A percentile compares a stretch with the other conserved stretches of the same genome.
Conservation (phyloP, 2,329 filamentous ascomycete genomes). For the Atkinsonella hypoxylon region DNA sequence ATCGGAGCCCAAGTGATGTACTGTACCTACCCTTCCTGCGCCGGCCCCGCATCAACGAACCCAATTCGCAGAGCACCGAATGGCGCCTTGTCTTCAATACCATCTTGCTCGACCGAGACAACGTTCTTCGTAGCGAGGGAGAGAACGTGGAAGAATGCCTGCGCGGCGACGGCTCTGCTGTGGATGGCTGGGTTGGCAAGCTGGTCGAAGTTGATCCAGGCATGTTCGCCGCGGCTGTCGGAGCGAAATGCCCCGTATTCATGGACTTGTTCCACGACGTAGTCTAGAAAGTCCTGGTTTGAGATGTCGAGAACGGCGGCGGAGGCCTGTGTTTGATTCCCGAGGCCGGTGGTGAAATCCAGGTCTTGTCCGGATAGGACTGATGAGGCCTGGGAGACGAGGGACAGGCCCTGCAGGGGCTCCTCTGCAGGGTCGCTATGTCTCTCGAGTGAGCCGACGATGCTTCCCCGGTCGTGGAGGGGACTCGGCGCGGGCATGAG, state of each 20-base stretch:
- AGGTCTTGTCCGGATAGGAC: constrained; percentile 15
- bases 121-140: constrained; percentile 54
- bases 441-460: constrained; percentile 30
- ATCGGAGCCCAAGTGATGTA: too few relatives aligned
- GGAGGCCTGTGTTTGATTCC: constrained; percentile 19
- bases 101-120: constrained; percentile 50
- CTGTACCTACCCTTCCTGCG: too few relatives aligned
- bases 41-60: not conserved
- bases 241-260: constrained; percentile 21
- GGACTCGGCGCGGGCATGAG: constrained; percentile 21
- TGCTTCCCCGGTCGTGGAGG: constrained; percentile 24
- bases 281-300: constrained; percentile 33
- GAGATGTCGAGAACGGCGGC: constrained; percentile 30
- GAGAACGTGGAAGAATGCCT: constrained; percentile 66
- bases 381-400: constrained; percentile 21
- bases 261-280: constrained; percentile 25
- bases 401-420: constrained; percentile 21
- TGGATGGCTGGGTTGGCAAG: constrained; percentile 47
- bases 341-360: constrained; percentile 10
- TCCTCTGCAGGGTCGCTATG: constrained; percentile 31
- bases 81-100: constrained; percentile 20
- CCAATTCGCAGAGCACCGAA: constrained; percentile 31
- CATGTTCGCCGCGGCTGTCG: constrained; percentile 19
- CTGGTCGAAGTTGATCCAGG: constrained; percentile 53
- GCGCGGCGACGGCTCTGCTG: constrained; percentile 53